Evolutionary conservation across 2,329 filamentous ascomycete genomes (phyloP), one percentile per base, ranked within the genome.

Genomic region (Nemania diffusa): DNA sequence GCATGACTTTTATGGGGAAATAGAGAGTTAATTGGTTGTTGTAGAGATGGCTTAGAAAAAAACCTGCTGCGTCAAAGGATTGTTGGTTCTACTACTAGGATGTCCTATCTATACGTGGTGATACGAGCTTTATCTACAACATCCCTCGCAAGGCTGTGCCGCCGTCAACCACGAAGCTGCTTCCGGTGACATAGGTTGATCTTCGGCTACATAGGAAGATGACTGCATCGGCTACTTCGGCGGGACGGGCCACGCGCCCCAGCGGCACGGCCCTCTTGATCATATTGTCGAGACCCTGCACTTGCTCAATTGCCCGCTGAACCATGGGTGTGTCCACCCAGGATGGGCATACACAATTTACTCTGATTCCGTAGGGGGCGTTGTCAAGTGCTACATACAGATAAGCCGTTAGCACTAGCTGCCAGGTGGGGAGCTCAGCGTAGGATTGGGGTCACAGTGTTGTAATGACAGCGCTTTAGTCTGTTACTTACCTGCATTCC

Each of bases 281-380:
- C 2, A 51, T 11, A 4, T 50, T 5, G 3, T 40, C 3, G 3
- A 56, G 20, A 2, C 24, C 40, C 3, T 27, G 22, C 0, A 51
- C 20, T 0, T 2, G 4, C 0, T 46, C 51, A 2, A 44, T 3
- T 8, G 51, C 57, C n/a, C 24, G 2, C 15, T 13, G 32, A 3
- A 67, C 50, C 59, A 73, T 65, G 1, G 59, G 62, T 1, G 70
- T 71, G 15, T 72, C 70, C 17, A 70, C 60, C 62, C 60, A 72
- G 5, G 70, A 62, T 5, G 70, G 72, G 22, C 57, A 72, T 2
- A 73, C n/a, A 17, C 69, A 70, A 46, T 73, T 73, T 17, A 72
- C 70, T 0, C 71, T 53, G 24, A 73, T 73, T 3, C 40, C 20
- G n/a, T 69, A 42, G 2, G 24, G 24, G 1, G 55, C 22, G 24